Conservation (phyloP, 1,284 basidiomycete genomes). For the Rhodotorula sp. region DNA sequence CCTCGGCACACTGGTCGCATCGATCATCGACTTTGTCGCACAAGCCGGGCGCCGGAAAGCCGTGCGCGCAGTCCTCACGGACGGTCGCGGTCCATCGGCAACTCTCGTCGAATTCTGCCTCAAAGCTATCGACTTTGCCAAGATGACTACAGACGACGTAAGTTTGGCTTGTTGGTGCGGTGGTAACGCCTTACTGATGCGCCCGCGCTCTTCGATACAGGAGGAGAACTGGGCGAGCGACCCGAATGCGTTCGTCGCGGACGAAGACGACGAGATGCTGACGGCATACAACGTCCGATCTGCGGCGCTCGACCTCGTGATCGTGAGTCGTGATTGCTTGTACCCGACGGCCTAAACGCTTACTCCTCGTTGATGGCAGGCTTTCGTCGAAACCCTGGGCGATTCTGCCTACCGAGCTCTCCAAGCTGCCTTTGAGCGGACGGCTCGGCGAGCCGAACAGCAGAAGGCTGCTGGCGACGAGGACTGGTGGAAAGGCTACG, state of each 20-base stretch:
- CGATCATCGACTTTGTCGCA: slow-evolving; percentile 76
- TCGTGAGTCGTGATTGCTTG: slow-evolving; percentile 53
- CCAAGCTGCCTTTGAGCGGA: slow-evolving; percentile 60
- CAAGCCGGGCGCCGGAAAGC: slow-evolving; percentile 62
- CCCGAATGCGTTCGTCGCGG: slow-evolving; percentile 85
- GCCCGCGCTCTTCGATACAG: slow-evolving; percentile 50
- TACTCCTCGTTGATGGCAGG: slow-evolving; percentile 52
- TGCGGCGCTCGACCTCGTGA: slow-evolving; percentile 77
- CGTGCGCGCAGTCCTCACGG: slow-evolving; percentile 61
- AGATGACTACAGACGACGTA: slow-evolving; percentile 87
- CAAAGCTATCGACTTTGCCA: slow-evolving; percentile 68
- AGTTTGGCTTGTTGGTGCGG: slow-evolving; percentile 43
- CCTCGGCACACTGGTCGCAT: slow-evolving; percentile 69
- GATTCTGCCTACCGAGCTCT: slow-evolving; percentile 60
- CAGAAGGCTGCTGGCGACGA: slow-evolving; percentile 49
- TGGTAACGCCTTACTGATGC: not conserved
- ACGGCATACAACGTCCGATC: slow-evolving; percentile 72
- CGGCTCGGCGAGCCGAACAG: slow-evolving; percentile 59
- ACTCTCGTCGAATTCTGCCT: slow-evolving; percentile 59
- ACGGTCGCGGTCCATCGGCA: slow-evolving; percentile 46
- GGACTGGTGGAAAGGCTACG: slow-evolving; percentile 45
- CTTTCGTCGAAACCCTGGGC: slow-evolving; percentile 67
- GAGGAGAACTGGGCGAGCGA: slow-evolving; percentile 88
- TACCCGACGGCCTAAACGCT: not conserved
- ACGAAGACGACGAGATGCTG: slow-evolving; percentile 89